Base-by-base conservation (phyloP, 805 yeast species). In the Metahyphopichia silvanorum region DNA sequence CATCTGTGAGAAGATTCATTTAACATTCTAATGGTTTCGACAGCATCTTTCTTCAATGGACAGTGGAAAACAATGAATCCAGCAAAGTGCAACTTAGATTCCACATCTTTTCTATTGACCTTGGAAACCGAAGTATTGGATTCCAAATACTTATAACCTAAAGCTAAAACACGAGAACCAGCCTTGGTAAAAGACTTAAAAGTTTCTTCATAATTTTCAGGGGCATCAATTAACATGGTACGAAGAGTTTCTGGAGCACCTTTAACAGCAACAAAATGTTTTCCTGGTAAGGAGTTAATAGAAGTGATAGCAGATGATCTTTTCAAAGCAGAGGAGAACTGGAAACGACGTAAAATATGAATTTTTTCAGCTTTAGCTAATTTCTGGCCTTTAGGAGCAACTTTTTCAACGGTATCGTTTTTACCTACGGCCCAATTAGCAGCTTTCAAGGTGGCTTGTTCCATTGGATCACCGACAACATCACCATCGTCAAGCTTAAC, bases 381-480 rank as follows among this genome's bases (percentile, higher is more conserved):
- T 11, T 35, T 31, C 11, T 25, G 24, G 13, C 38, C 38, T 24
- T 43, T 45, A 16, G 35, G 34, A 25, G 20, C 21, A 2, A 51
- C 43, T 55, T 78, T 75, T 40, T 71, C 74, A 27, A 84, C 83
- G 32, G 73, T 59, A 53, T 88, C 95, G 44, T 87, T 85, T 35
- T 71, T 74, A 33, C 83, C 86, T 42, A 93, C 82, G 25, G 68
- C 70, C 96, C 97, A 93, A 19, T 79, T 78, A 37, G 93, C 76
- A 25, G 95, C 91, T 45, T 79, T 81, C 47, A 93, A 69, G 33
- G 98, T 93, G 17, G 94, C 96, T 63, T 88, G 87, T 65, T 93
- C 98, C 98, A 93, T 91, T 42, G 98, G 97, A 55, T 93, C 98
- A 63, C 98, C 98, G 40, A 93, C 98, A 46, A 89, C 77, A 42